These are phyloP conservation scores for Xanthoceras sorbifolium DNA, from an alignment of 345 rosid species.

Conservation along the genomic window DNA sequence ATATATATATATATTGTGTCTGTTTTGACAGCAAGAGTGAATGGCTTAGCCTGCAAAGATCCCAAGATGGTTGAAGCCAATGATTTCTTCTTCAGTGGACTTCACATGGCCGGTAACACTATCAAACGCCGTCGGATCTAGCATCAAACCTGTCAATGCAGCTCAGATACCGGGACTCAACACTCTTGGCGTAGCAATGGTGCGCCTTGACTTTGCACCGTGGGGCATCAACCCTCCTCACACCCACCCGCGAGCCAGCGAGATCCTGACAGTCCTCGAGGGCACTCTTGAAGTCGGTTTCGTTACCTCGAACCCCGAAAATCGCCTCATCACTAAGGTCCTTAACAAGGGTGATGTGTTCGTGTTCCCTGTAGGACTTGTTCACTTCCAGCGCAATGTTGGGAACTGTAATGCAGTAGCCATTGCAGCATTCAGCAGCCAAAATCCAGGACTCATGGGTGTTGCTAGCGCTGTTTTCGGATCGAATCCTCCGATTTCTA, in stretches of 20 bases:
- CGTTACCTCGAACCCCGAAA: constrained; percentile 8
- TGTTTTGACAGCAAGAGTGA: constrained; percentile 5
- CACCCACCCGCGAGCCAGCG: constrained; percentile 16
- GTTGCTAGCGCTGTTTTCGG: constrained; percentile 22
- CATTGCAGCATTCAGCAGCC: constrained; percentile 18
- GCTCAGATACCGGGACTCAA: constrained; percentile 10
- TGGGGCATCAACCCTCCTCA: constrained; percentile 23
- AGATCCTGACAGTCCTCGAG: constrained; percentile 13
- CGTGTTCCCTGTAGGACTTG: constrained; percentile 12
- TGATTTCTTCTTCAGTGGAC: constrained; percentile 27
- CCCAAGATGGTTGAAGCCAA: constrained; percentile 5
- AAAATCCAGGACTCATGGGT: constrained; percentile 12
- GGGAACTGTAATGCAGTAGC: not conserved
- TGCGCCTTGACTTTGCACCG: constrained; percentile 10
- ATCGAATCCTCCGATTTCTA: constrained; percentile 5
- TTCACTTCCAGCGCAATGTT: constrained; percentile 18
- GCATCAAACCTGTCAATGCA: constrained; percentile 14
- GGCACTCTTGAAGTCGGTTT: constrained; percentile 16
- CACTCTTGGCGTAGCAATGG: constrained; percentile 5
- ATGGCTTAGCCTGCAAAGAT: constrained; percentile 20
- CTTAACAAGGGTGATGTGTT: constrained; percentile 13
- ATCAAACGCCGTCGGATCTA: constrained; percentile 9
- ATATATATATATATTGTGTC: not conserved
- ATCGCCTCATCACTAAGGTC: not conserved
- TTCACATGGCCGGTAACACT: constrained; percentile 23